These are phyloP conservation scores for Pezicula carpinea DNA, from an alignment of 2,329 filamentous ascomycete species.

Conservation along the genomic window DNA sequence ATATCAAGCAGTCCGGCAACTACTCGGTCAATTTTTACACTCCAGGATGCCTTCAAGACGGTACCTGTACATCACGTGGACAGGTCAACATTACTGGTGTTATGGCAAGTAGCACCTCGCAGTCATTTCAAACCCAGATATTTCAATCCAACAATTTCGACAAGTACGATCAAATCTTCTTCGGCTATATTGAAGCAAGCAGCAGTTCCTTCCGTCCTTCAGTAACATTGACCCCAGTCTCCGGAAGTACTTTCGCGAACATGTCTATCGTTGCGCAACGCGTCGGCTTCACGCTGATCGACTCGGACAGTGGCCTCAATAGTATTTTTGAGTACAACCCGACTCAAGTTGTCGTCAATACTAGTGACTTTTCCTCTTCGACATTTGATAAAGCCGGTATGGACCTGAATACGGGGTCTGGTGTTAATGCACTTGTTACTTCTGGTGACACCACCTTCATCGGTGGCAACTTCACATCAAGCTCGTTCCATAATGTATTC, in stretches of 20 bases:
- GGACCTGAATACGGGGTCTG: constrained; percentile 61
- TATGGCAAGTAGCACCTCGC: constrained; percentile 49
- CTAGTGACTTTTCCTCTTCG: constrained; percentile 63
- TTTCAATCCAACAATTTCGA: constrained; percentile 94
- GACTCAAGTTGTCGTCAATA: constrained; percentile 49
- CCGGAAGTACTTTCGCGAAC: constrained; percentile 54
- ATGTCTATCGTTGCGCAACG: constrained; percentile 86
- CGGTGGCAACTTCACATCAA: constrained; percentile 77
- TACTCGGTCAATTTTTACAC: constrained; percentile 92
- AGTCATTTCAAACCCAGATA: constrained; percentile 53
- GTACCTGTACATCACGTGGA: constrained; percentile 70
- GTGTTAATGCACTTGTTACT: constrained; percentile 64
- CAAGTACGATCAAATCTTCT: constrained; percentile 93
- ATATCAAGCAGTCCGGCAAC: constrained; percentile 83
- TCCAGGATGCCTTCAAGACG: constrained; percentile 80
- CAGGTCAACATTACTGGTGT: constrained; percentile 75
- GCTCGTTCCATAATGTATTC: constrained; percentile 69
- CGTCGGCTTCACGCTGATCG: constrained; percentile 71
- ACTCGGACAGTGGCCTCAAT: constrained; percentile 76
- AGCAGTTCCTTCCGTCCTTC: constrained; percentile 70
- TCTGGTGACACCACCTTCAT: constrained; percentile 65
- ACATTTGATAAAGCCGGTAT: constrained; percentile 72
- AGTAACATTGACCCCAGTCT: constrained; percentile 69
- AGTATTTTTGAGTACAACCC: constrained; percentile 88
- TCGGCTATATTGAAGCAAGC: constrained; percentile 75